Percentiles rank a stretch among this genome's conserved stretches.
Conservation (phyloP, 169 alveolate genomes). For the Plasmodium blacklocki region DNA sequence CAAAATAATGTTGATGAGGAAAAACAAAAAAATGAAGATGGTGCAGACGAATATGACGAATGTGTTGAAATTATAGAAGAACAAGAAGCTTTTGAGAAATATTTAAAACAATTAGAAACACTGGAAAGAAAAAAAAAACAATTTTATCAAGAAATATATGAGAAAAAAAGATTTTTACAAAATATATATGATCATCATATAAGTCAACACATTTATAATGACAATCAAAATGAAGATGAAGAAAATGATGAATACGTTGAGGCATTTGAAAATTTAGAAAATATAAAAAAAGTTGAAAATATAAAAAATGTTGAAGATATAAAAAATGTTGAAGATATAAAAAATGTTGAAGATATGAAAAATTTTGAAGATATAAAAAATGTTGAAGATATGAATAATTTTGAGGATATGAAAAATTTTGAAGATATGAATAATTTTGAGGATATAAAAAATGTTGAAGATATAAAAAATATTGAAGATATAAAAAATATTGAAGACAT, state of each 20-base stretch:
- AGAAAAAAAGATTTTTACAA: not conserved
- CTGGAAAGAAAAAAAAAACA: not conserved
- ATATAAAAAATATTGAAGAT: not conserved
- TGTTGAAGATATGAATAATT: conserved; percentile 19
- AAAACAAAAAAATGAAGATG: conserved; percentile 1
- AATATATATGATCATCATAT: too few species aligned
- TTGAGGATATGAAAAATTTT: not conserved
- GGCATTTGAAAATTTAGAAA: not conserved
- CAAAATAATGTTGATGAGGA: not conserved
- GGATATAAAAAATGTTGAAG: conserved; percentile 9
- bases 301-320: not conserved
- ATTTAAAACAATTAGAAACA: not conserved
- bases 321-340: not conserved
- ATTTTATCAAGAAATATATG: not conserved
- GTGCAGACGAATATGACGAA: not conserved
- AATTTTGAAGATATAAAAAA: conserved; percentile 24
- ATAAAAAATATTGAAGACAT: not conserved
- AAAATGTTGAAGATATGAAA: not conserved
- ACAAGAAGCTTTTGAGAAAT: not conserved
- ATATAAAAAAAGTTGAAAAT: not conserved
- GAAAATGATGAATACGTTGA: conserved; percentile 10
- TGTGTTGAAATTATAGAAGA: not conserved
- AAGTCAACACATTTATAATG: too few species aligned
- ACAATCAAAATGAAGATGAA: not conserved
- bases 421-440: not conserved